Evolutionary conservation across 805 yeast genomes (phyloP), one percentile per base, ranked within the genome.

Genomic region (Sporopachydermia quercuum): DNA sequence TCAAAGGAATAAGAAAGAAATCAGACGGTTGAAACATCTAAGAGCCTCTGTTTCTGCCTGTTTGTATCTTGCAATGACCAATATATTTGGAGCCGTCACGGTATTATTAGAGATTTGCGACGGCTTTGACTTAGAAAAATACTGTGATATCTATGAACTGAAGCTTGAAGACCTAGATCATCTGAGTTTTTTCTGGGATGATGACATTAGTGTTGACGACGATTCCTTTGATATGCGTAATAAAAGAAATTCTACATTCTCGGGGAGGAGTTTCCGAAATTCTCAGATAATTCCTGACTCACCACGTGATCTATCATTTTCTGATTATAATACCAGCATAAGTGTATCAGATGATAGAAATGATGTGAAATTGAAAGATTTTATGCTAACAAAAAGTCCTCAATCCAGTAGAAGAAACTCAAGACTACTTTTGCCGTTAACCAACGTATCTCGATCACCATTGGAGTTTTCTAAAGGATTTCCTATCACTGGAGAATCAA

Each of bases 101-200:
- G 48, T 49, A 23, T 38, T 60, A 35, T 36, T 61, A 2, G 51
- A 57, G 5, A 43, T 51, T 39, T 50, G 62, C 16, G 48, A 58
- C 37, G 48, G 52, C 14, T 44, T 53, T 3, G 65, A 59, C 16
- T 48, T 70, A 19, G 55, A 58, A 34, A 60, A 63, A 42, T 70
- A 63, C 43, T 60, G 68, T 45, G 66, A 57, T 18, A 57, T 70
- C 3, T 70, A 70, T 48, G 64, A 56, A 11, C 47, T 69, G 4
- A 49, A 55, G 1, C 30, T 54, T 3, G 39, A 54, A 1, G 62
- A 59, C 19, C 36, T 62, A 11, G 51, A 52, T 11, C 18, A 34
- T 8, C 18, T 34, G 36, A 8, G 13, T 15, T 11, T 34, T 14
- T 34, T 34, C n/a, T 23, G 30, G 18, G 18, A 34, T n/a, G 36